Evolutionary conservation across 2,329 filamentous ascomycete species (phyloP).

Genomic region (Ophiostoma sp.): DNA sequence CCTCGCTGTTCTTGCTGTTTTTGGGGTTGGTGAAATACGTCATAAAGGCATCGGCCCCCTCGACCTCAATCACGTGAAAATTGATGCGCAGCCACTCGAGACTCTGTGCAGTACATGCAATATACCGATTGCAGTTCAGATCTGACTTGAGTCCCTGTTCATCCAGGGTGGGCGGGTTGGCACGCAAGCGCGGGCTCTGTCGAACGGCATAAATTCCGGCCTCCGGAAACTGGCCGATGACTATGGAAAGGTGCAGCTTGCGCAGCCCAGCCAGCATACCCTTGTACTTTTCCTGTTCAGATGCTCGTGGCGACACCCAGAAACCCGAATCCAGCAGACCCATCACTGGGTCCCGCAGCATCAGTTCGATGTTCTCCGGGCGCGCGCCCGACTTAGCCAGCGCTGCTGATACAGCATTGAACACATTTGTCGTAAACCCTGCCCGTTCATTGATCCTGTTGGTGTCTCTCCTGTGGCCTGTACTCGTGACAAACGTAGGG

Average conservation of each 20-base stretch:
- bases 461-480: conserved; percentile 36
- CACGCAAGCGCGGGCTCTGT: background rate
- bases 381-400: background rate
- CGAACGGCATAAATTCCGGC: too few species aligned
- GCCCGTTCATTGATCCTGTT: background rate
- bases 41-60: background rate
- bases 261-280: conserved; percentile 16
- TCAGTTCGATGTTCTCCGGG: background rate
- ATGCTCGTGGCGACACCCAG: background rate
- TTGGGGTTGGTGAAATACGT: background rate
- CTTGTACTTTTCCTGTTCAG: background rate
- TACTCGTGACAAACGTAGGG: background rate
- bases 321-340: background rate
- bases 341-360: background rate
- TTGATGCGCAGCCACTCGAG: conserved; percentile 52
- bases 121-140: background rate
- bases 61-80: conserved; percentile 29
- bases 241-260: conserved; percentile 44
- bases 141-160: too few species aligned
- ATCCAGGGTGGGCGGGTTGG: background rate
- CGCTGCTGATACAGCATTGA: background rate
- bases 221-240: too few species aligned
- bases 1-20: background rate
- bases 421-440: background rate
- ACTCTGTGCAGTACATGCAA: conserved; percentile 31